These are phyloP conservation scores for Xylaria grammica DNA, from an alignment of 495 filamentous ascomycete species.

Conservation along the genomic window DNA sequence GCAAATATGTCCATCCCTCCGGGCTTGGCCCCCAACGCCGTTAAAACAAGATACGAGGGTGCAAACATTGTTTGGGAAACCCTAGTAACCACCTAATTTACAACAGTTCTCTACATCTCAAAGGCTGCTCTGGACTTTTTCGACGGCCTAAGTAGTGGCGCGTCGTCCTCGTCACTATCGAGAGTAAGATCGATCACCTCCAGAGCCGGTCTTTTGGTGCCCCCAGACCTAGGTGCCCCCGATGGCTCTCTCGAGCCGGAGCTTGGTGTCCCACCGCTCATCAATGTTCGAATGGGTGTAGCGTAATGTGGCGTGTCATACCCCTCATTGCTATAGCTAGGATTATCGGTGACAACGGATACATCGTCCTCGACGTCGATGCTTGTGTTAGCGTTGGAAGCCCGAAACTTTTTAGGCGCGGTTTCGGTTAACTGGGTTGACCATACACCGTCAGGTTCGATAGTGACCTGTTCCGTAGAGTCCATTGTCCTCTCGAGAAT, in stretches of 20 bases:
- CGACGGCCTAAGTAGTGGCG: not conserved
- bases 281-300: slow-evolving; percentile 9
- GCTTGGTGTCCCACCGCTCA: not conserved
- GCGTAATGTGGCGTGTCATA: slow-evolving; percentile 10
- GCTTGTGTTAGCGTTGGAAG: slow-evolving; percentile 37
- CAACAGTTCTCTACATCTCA: slow-evolving; percentile 7
- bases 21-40: slow-evolving; percentile 16
- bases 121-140: not conserved
- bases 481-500: slow-evolving; percentile 75
- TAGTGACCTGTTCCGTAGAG: slow-evolving; percentile 80
- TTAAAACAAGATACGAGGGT: not conserved
- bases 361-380: slow-evolving; percentile 72
- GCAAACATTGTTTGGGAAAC: not conserved
- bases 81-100: slow-evolving; percentile 6
- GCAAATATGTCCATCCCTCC: slow-evolving; percentile 13
- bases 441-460: slow-evolving; percentile 89
- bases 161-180: slow-evolving; percentile 32
- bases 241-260: slow-evolving; percentile 20
- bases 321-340: slow-evolving; percentile 20
- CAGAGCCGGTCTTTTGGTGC: slow-evolving; percentile 18
- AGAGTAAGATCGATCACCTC: slow-evolving; percentile 31
- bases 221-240: slow-evolving; percentile 14
- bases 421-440: slow-evolving; percentile 38
- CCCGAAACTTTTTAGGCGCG: slow-evolving; percentile 34
- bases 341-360: slow-evolving; percentile 49